Conservation (phyloP, 2,329 filamentous ascomycete genomes). For the Nemania sp. region DNA sequence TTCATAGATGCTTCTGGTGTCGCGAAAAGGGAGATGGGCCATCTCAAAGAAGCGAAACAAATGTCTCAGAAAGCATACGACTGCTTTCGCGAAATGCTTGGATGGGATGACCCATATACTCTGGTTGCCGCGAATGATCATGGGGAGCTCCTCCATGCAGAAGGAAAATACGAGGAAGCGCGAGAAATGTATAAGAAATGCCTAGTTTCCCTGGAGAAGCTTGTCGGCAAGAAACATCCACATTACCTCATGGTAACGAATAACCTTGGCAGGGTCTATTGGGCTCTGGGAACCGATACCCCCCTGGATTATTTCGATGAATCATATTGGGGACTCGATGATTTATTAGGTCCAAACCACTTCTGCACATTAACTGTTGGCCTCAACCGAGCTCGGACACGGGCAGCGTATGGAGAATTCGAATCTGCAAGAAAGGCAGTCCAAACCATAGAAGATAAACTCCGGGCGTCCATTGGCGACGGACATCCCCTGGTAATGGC, state of each 20-base stretch:
- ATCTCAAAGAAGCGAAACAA: neutral
- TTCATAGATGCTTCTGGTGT: constrained; percentile 18
- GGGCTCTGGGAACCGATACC: neutral
- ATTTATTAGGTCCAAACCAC: constrained; percentile 4
- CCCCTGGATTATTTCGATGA: constrained; percentile 14
- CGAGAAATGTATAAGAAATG: constrained; percentile 7
- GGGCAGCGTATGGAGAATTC: constrained; percentile 8
- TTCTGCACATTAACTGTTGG: constrained; percentile 17
- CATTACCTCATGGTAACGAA: constrained; percentile 20
- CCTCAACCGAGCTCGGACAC: constrained; percentile 6
- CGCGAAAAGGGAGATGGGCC: constrained; percentile 9
- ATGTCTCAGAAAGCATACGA: neutral
- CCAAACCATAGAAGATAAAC: neutral
- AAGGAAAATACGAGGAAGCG: constrained; percentile 14
- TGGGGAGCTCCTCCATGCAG: constrained; percentile 11
- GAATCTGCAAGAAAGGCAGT: neutral
- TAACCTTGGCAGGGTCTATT: constrained; percentile 11
- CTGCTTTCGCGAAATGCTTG: constrained; percentile 7
- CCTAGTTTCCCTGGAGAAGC: neutral
- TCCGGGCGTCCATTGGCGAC: neutral
- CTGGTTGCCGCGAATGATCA: constrained; percentile 16
- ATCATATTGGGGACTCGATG: constrained; percentile 6
- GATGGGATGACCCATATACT: constrained; percentile 18
- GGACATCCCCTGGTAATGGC: neutral
- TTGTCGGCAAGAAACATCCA: constrained; percentile 7